Base-by-base conservation (phyloP, 495 filamentous ascomycete genomes). In the Penicillium macrosclerotiorum region DNA sequence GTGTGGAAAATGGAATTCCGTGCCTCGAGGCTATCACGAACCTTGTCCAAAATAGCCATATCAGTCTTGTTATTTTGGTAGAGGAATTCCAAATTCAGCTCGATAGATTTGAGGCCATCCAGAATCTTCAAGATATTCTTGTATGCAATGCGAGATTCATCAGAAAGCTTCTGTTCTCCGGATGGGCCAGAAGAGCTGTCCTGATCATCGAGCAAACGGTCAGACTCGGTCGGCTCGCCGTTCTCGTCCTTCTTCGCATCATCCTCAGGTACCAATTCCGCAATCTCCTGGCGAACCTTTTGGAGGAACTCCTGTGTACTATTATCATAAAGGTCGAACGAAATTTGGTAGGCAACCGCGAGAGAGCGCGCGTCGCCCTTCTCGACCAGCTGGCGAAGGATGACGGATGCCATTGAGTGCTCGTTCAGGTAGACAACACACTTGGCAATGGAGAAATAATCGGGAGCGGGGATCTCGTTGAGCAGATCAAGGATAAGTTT, bases 1-100 rank as follows among this genome's bases (percentile, higher is more conserved):
- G 87, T 93, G 65, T 99, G 94, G 78, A 96, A 99, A 44, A 99
- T 99, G 18, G 93, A 97, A 65, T 96, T 96, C 25, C 94, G 78
- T 30, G 88, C 88, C 62, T 99, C 94, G 18, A 99, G 72, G 52
- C 90, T 95, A 65, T 99, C 93, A 24, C 90, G 84, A 29, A 97
- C 81, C 70, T 96, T 97, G 73, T 95, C 96, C 41, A 99, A 78
- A 49, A 96, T 94, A 51, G 79, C 83, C 45, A 89, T 80, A 50
- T 89, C 86, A 13, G 89, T 88, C 61, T 85, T 89, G 66, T 95
- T 96, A 67, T 87, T 95, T 47, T 93, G 84, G 65, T 88, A 96
- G 6, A 99, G 79, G 71, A 99, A 99, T 60, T 99, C 94, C 29
- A 97, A 71, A 52, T 95, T 94, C 39, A 99, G 72, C 59, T 90